Conservation (phyloP, 2,329 filamentous ascomycete species). For the Cercospora sp. region DNA sequence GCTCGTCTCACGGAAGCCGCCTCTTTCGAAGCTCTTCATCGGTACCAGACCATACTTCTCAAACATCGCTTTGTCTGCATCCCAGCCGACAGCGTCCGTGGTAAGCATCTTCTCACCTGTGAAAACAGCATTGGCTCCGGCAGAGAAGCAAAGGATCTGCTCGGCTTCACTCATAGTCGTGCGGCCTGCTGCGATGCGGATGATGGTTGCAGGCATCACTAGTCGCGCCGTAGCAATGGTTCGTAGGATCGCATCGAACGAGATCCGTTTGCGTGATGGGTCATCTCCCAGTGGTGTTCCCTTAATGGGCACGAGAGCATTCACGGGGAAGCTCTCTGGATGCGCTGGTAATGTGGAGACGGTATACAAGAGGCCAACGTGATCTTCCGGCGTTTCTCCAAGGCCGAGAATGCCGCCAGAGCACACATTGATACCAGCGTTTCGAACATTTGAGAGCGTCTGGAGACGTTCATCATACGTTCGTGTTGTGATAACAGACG, state of each 20-base stretch:
- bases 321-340: conserved; percentile 89
- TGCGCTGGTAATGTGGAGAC: conserved; percentile 77
- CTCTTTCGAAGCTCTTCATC: conserved; percentile 58
- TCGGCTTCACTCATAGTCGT: conserved; percentile 85
- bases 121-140: conserved; percentile 91
- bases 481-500: conserved; percentile 79
- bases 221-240: conserved; percentile 82
- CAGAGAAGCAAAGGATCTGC: conserved; percentile 86
- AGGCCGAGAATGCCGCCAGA: conserved; percentile 85
- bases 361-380: conserved; percentile 80
- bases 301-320: conserved; percentile 86
- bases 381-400: conserved; percentile 75
- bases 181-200: conserved; percentile 80
- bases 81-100: conserved; percentile 87
- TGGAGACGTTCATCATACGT: conserved; percentile 83
- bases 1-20: conserved; percentile 36
- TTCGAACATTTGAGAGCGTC: conserved; percentile 76
- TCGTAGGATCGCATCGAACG: conserved; percentile 75
- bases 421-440: conserved; percentile 87
- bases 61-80: conserved; percentile 84
- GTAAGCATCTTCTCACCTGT: conserved; percentile 96
- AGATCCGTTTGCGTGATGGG: conserved; percentile 58
- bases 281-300: conserved; percentile 78
- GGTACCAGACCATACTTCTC: conserved; percentile 76
- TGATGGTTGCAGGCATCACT: conserved; percentile 81